Base-by-base conservation (phyloP, 2,329 filamentous ascomycete species). In the Cadophora sp. region DNA sequence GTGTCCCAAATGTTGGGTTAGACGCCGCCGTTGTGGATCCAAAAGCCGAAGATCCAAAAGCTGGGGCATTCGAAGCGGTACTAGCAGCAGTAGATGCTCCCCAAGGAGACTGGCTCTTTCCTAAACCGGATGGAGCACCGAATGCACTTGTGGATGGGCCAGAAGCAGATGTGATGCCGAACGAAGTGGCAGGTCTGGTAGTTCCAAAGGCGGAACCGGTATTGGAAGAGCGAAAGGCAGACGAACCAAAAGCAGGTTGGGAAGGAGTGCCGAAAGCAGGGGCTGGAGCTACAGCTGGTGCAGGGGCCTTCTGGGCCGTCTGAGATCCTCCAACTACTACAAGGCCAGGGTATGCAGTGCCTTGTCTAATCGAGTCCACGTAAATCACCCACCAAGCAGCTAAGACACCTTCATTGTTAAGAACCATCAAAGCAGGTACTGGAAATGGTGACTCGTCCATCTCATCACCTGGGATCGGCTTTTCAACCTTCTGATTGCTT, bases 351-450 rank as follows among this genome's bases (percentile, higher is more conserved):
- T 94, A 98, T 0, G 88, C 87, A 7, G 87, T 88, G 3, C 90
- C 90, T 73, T 90, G 84, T 68, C 90, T 88, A 69, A 99, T 89
- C 1, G 95, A 94, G 51, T 97, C 93, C 43, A 91, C 88, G 80
- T 97, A 97, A 24, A 98, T 87, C 53, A 98, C 81, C 93, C 95
- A 97, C 94, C 95, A 99, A 14, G 89, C 86, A 56, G 88, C 89
- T 19, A 99, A 83, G 11, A 97, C 82, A 71, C 96, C 96, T 76
- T 97, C 93, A 72, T 97, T 91, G 69, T 97, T 98, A 19, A 99
- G 83, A 34, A 93, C 86, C 85, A 96, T 91, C 51, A 97, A 84
- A 12, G 90, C 93, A 6, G 96, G 96, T 9, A 98, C 81, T 14
- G 96, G 95, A 0, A 88, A 89, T 0, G 90, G 86, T 4, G 94